Base-by-base conservation (phyloP, 495 filamentous ascomycete species). In the Astrothelium macrocarpum region DNA sequence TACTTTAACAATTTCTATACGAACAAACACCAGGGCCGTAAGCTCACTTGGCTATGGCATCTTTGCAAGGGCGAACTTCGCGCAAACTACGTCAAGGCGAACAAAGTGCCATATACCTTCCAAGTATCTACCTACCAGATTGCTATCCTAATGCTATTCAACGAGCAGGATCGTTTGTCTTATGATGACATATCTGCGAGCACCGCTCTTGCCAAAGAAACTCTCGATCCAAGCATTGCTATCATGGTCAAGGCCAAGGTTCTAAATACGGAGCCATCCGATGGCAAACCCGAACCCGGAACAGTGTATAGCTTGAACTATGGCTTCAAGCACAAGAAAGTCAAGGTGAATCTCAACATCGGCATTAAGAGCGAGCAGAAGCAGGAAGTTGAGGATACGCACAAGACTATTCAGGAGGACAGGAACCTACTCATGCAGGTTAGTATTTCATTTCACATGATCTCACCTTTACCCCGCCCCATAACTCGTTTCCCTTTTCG, bases 321-420 rank as follows among this genome's bases (percentile, higher is more conserved):
- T 65, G 90, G 91, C 74, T 97, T 97, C 79, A 96, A 95, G 81
- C 87, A 85, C 78, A 99, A 97, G 84, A 97, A 97, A 79, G 84
- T 96, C 73, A 89, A 95, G 70, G 86, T 97, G 69, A 97, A 97
- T 68, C 81, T 99, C 23, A 99, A 99, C 73, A 87, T 97, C 53
- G 87, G 85, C 56, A 91, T 96, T 76, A 95, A 96, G 77, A 87
- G 88, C 14, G 94, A 97, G 78, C 86, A 89, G 70, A 97, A 96
- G 80, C 88, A 91, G 65, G 94, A 99, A 73, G 85, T 88, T 61
- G 92, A 90, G 39, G 95, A 97, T 74, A 99, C 94, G 11, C 95
- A 97, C 77, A 99, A 99, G 82, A 99, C 91, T 16, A 96, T 99
- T 66, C 95, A 99, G 77, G 94, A 97, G 76, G 94, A 99, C 72